These are phyloP conservation scores for Boletus insuetus DNA, from an alignment of 768 basidiomycete species.

Conservation along the genomic window DNA sequence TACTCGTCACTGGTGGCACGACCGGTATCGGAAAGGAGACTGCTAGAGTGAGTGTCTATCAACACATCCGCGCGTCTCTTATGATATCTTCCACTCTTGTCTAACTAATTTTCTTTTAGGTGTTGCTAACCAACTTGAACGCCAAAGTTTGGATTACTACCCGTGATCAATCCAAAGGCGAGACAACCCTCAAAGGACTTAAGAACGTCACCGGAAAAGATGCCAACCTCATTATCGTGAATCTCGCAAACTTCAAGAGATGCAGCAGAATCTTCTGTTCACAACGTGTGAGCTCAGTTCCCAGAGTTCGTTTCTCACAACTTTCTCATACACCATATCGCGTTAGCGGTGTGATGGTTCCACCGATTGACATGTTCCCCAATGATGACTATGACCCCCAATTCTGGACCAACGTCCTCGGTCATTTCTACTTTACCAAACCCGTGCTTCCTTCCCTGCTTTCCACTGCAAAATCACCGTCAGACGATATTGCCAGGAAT, in stretches of 20 bases:
- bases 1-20: conserved; percentile 46
- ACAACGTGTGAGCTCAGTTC: conserved; percentile 28
- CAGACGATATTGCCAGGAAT: conserved; percentile 34
- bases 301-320: not conserved
- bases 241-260: conserved; percentile 38
- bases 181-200: conserved; percentile 14
- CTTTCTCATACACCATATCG: not conserved
- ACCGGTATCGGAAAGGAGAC: conserved; percentile 52
- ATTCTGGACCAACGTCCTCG: conserved; percentile 39
- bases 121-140: conserved; percentile 25
- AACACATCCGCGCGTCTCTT: not conserved
- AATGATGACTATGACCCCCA: conserved; percentile 41
- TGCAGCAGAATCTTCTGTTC: conserved; percentile 24
- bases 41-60: conserved; percentile 19
- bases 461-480: conserved; percentile 27
- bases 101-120: not conserved
- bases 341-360: conserved; percentile 31
- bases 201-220: conserved; percentile 26
- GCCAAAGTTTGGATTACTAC: conserved; percentile 31
- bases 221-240: conserved; percentile 36
- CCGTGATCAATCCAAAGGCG: conserved; percentile 18
- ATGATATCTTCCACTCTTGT: not conserved
- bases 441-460: conserved; percentile 35
- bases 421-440: conserved; percentile 36
- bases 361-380: conserved; percentile 32